Evolutionary conservation across 2,329 filamentous ascomycete species (phyloP).

Genomic region (Talaromyces sp.): DNA sequence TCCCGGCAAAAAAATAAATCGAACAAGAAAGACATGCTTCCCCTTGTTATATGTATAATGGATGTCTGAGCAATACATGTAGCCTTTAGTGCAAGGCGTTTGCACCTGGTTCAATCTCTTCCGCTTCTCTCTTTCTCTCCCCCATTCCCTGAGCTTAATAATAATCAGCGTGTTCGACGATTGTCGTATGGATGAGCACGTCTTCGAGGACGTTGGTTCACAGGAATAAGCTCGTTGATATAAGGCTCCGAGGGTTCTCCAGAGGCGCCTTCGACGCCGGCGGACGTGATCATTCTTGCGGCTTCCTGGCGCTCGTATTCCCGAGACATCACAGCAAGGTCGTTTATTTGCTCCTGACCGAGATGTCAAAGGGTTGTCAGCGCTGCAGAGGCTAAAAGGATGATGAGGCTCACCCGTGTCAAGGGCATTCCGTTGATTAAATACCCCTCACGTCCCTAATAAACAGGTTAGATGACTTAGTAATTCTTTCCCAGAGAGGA

Average conservation of each 20-base stretch:
- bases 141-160: background rate
- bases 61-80: background rate
- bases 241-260: constrained; percentile 30
- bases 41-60: constrained; percentile 6
- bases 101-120: background rate
- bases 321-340: constrained; percentile 42
- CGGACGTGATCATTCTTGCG: constrained; percentile 37
- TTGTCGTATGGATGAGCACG: constrained; percentile 22
- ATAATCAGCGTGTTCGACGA: constrained; percentile 14
- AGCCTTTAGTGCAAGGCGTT: background rate
- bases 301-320: constrained; percentile 47
- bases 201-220: constrained; percentile 29
- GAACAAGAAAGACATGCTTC: constrained; percentile 2
- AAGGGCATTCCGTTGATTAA: constrained; percentile 43
- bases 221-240: constrained; percentile 40
- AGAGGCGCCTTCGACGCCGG: constrained; percentile 14
- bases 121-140: background rate
- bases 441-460: constrained; percentile 46
- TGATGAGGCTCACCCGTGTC: constrained; percentile 36
- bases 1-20: constrained; percentile 6
- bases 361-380: constrained; percentile 6
- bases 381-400: background rate
- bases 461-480: constrained; percentile 8
- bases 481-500: background rate
- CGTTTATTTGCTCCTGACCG: constrained; percentile 46